These are phyloP conservation scores for Alnus rubra DNA, from an alignment of 306 rosid species.

Conservation along the genomic window DNA sequence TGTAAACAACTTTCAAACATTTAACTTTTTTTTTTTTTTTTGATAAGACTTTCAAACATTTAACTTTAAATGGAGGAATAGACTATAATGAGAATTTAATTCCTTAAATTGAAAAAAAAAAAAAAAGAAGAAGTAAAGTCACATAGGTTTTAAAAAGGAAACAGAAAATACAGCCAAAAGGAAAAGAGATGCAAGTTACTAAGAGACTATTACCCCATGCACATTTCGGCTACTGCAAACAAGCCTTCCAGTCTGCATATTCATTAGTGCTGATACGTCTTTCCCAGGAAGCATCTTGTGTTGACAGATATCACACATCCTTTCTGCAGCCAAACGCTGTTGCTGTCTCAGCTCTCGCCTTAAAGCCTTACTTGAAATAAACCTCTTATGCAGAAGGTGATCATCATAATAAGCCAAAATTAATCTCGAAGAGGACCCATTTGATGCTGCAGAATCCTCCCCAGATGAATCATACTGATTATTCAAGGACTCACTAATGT, in stretches of 20 bases:
- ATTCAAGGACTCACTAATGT: conserved; percentile 44
- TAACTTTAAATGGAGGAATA: conserved; percentile 1
- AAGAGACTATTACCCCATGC: conserved; percentile 62
- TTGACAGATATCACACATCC: conserved; percentile 84
- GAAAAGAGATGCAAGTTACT: conserved; percentile 12
- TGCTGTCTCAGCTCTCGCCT: conserved; percentile 78
- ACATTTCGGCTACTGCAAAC: conserved; percentile 84
- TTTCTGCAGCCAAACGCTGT: conserved; percentile 75
- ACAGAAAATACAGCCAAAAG: conserved; percentile 6
- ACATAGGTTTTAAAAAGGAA: too few relatives aligned
- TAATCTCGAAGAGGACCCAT: conserved; percentile 39
- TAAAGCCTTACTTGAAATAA: conserved; percentile 59
- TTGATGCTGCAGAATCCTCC: conserved; percentile 62
- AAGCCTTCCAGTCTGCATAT: conserved; percentile 72
- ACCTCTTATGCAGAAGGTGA: conserved; percentile 51
- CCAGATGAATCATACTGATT: conserved; percentile 63
- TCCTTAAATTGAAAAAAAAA: conserved; percentile 13
- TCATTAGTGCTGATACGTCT: conserved; percentile 83
- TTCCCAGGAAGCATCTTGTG: conserved; percentile 92
- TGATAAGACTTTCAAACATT: not conserved
- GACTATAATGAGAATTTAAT: conserved; percentile 7
- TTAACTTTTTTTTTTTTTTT: not conserved
- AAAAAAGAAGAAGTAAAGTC: not conserved
- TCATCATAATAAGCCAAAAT: conserved; percentile 46
- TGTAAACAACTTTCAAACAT: conserved; percentile 1